A percentile compares a stretch with the other conserved stretches of the same genome.
Conservation (phyloP, 2,329 filamentous ascomycete species). For the Colletotrichum viniferum region DNA sequence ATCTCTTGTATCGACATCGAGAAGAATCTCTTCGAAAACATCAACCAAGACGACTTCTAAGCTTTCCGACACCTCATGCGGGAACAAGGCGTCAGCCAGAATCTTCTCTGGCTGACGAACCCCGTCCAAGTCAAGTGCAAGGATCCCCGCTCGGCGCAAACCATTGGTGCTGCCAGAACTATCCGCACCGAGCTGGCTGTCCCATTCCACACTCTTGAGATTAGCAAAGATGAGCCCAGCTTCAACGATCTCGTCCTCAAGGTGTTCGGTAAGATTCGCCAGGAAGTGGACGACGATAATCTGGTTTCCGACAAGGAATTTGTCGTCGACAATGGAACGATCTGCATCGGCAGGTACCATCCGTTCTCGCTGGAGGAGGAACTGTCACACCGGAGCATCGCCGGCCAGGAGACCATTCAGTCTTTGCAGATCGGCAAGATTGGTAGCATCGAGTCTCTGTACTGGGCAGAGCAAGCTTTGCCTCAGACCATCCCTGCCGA, state of each 20-base stretch:
- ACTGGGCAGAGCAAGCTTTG: not conserved
- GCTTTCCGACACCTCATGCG: conserved; percentile 17
- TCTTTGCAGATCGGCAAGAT: not conserved
- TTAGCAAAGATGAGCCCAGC: not conserved
- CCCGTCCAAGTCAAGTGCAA: conserved; percentile 14
- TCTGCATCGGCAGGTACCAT: conserved; percentile 23
- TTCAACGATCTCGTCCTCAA: not conserved
- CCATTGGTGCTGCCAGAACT: conserved; percentile 22
- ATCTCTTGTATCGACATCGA: not conserved
- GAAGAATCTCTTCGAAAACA: not conserved
- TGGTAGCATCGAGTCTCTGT: not conserved
- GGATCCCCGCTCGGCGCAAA: conserved; percentile 25
- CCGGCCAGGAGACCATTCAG: not conserved
- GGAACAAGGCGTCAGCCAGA: not conserved
- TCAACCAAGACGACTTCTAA: conserved; percentile 5
- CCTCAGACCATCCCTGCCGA: not conserved
- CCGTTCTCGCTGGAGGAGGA: conserved; percentile 28
- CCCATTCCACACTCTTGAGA: not conserved
- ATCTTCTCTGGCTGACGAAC: not conserved
- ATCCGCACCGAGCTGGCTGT: conserved; percentile 23
- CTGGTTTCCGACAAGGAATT: conserved; percentile 9
- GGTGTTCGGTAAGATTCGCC: not conserved
- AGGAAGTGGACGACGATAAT: not conserved
- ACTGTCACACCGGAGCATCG: not conserved
- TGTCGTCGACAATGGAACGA: not conserved